Evolutionary conservation across 331 rosid genomes (phyloP).

Genomic region (Quercus lobata): DNA sequence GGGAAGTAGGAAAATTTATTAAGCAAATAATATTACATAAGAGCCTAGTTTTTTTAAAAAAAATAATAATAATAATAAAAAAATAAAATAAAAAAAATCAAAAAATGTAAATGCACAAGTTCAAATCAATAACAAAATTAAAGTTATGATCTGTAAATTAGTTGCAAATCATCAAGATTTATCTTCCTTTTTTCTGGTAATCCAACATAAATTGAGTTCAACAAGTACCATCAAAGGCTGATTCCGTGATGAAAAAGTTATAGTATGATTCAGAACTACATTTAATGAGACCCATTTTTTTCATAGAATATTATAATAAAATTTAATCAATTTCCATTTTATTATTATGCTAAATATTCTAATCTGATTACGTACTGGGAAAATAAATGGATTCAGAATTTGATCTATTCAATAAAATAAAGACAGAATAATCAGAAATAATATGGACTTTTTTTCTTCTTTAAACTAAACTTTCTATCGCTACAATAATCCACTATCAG

Average conservation of each 20-base stretch:
- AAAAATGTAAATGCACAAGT: too few relatives aligned
- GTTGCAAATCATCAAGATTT: too few relatives aligned
- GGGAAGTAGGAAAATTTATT: slow-evolving; percentile 8
- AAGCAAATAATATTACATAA: not conserved
- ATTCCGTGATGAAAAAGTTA: too few relatives aligned
- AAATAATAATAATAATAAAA: too few relatives aligned
- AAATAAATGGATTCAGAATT: too few relatives aligned
- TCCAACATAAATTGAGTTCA: not conserved
- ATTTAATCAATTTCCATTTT: not conserved
- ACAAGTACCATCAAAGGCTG: not conserved
- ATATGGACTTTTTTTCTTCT: too few relatives aligned
- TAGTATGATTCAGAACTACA: not conserved
- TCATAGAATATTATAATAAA: not conserved
- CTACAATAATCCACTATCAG: too few relatives aligned
- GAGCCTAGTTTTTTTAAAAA: not conserved
- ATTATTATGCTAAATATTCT: not conserved
- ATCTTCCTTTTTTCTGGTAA: not conserved
- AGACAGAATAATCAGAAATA: too few relatives aligned
- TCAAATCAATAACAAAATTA: too few relatives aligned
- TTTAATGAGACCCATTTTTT: not conserved
- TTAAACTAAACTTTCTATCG: too few relatives aligned
- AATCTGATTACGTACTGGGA: not conserved
- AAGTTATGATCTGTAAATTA: too few relatives aligned
- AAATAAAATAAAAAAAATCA: not conserved
- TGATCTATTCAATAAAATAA: too few relatives aligned